phyloP scores from a whole-genome alignment of 1,284 basidiomycete species.

The Heterobasidion annosum region DNA sequence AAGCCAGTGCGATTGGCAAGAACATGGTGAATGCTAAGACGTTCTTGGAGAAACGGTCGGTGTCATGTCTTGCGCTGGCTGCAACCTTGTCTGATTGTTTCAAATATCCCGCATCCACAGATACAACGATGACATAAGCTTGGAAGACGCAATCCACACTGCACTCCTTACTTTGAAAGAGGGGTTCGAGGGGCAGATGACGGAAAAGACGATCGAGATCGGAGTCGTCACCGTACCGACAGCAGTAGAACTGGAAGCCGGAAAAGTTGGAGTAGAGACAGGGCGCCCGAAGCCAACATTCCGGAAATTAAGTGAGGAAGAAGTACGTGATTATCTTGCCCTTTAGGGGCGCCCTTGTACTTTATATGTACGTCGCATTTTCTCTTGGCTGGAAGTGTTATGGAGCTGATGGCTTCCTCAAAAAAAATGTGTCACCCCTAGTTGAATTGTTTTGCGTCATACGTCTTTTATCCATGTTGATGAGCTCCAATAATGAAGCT shows the following conservation, averaged over 20 bases:
- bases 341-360: constrained; percentile 33
- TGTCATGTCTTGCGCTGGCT: constrained; percentile 11
- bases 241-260: constrained; percentile 64
- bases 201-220: constrained; percentile 99
- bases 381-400: background rate
- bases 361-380: background rate
- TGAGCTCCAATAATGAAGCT: too few relatives aligned
- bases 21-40: constrained; percentile 99
- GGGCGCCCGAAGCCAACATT: constrained; percentile 80
- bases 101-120: constrained; percentile 32
- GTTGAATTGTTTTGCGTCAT: too few relatives aligned
- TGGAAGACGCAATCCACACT: constrained; percentile 99
- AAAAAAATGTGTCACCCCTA: too few relatives aligned
- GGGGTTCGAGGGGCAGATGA: constrained; percentile 99
- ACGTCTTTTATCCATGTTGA: too few relatives aligned
- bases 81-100: constrained; percentile 13
- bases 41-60: constrained; percentile 94
- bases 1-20: constrained; percentile 98
- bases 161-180: constrained; percentile 98
- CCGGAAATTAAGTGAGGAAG: constrained; percentile 89
- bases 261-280: constrained; percentile 57
- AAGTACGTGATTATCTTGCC: constrained; percentile 89
- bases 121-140: constrained; percentile 98
- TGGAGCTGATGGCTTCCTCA: too few relatives aligned
- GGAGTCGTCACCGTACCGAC: constrained; percentile 90